Evolutionary conservation across 1,284 basidiomycete genomes (phyloP).

Genomic region (Naganishia liquefaciens): DNA sequence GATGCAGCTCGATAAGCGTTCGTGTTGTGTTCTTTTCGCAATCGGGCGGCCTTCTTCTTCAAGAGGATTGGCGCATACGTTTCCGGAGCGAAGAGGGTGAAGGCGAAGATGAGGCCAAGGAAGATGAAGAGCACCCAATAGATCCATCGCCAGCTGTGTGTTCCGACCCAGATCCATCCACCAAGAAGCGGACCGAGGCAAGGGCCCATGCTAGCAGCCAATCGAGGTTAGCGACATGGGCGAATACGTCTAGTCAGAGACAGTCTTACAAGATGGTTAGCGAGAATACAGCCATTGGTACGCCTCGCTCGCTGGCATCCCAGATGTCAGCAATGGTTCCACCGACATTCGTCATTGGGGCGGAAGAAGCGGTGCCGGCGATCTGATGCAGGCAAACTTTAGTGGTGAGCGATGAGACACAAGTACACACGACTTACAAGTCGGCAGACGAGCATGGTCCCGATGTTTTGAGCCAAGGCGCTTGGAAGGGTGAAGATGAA

Average conservation of each 20-base stretch:
- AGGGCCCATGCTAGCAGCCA: slow-evolving; percentile 52
- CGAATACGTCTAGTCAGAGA: background rate
- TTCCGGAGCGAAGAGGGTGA: slow-evolving; percentile 51
- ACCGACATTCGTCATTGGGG: slow-evolving; percentile 57
- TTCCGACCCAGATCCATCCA: slow-evolving; percentile 49
- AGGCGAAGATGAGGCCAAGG: slow-evolving; percentile 44
- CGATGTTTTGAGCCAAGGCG: slow-evolving; percentile 55
- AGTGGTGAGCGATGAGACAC: background rate
- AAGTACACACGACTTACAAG: slow-evolving; percentile 36
- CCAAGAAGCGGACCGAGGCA: slow-evolving; percentile 53
- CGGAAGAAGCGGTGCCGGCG: slow-evolving; percentile 55
- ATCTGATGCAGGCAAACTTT: slow-evolving; percentile 35
- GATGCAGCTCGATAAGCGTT: slow-evolving; percentile 48
- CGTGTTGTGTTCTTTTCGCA: slow-evolving; percentile 52
- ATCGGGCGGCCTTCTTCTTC: slow-evolving; percentile 45
- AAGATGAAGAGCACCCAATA: slow-evolving; percentile 55
- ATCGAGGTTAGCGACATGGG: slow-evolving; percentile 34
- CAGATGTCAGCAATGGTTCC: slow-evolving; percentile 57
- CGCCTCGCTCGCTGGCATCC: slow-evolving; percentile 52
- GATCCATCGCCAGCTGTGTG: slow-evolving; percentile 54
- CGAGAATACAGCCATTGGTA: slow-evolving; percentile 56
- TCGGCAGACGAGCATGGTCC: slow-evolving; percentile 55
- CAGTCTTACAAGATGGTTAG: slow-evolving; percentile 22
- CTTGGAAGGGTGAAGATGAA: slow-evolving; percentile 53
- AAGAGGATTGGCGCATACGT: slow-evolving; percentile 53